Base-by-base conservation (phyloP, 805 yeast species). In the Clavispora phyllophila region DNA sequence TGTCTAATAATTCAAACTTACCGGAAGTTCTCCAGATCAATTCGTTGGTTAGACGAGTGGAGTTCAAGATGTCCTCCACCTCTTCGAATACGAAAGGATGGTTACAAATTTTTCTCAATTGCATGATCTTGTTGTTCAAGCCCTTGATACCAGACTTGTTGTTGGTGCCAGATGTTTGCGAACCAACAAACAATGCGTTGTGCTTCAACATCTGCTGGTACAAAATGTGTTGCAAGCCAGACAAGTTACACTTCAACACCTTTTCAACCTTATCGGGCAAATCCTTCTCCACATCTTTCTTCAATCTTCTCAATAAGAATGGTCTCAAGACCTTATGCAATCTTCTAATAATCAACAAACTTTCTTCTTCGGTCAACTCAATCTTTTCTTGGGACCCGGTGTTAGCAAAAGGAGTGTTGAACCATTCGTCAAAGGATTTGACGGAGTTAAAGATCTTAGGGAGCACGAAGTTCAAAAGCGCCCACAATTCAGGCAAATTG, bases 11-110 rank as follows among this genome's bases (percentile, higher is more conserved):
- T 58, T 87, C 95, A 59, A 87, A 85, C 56, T 87, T 87, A 57
- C 95, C 95, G 40, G 87, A 75, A 24, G 76, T 76, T 66, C 93
- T 75, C 83, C 88, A 85, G 41, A 87, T 75, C 29, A 78, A 66
- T 47, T 82, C 82, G 54, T 81, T 79, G 10, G 87, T 82, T 41
- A 73, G 70, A 51, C 73, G 73, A 2, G 75, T 64, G 8, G 88
- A 84, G 51, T 85, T 81, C 37, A 85, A 70, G 28, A 80, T 75
- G 45, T 77, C 73, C 58, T 86, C 95, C 41, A 86, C 86, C 53
- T 84, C 91, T 57, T 84, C 91, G 58, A 84, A 86, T 3, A 86
- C 93, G 66, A 81, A 86, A 3, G 95, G 95, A 73, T 86, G 95
- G 57, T 86, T 86, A 66, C 91, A 85, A 46, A 86, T 83, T 63